These are phyloP conservation scores for Tremella mesenterica DNA, from an alignment of 768 basidiomycete genomes.

Conservation along the genomic window DNA sequence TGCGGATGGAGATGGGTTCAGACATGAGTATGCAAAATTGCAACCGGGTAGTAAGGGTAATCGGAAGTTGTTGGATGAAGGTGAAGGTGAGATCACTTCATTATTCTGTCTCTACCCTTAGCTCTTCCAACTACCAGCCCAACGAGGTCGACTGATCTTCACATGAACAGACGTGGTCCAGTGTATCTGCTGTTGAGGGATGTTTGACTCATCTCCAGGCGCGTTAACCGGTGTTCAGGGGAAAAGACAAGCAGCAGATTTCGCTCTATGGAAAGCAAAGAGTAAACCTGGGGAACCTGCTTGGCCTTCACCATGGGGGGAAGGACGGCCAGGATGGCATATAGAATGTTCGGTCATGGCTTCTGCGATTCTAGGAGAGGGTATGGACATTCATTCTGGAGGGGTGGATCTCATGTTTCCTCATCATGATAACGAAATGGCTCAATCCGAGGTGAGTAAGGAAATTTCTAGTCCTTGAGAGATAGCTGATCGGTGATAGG, in stretches of 20 bases:
- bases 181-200: background rate
- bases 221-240: slow-evolving; percentile 55
- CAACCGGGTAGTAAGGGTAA: slow-evolving; percentile 96
- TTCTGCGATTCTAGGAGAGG: slow-evolving; percentile 73
- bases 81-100: slow-evolving; percentile 65
- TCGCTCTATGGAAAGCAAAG: slow-evolving; percentile 89
- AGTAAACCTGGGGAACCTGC: slow-evolving; percentile 93
- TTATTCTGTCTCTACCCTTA: no score
- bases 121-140: no score
- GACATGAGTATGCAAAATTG: slow-evolving; percentile 82
- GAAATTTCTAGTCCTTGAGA: background rate
- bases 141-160: no score
- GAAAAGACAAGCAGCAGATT: slow-evolving; percentile 77
- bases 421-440: slow-evolving; percentile 98
- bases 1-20: slow-evolving; percentile 50
- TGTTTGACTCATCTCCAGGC: slow-evolving; percentile 50
- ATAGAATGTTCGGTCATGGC: slow-evolving; percentile 99
- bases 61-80: slow-evolving; percentile 75
- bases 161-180: background rate
- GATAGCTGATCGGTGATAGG: slow-evolving; percentile 50
- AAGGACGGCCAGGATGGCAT: slow-evolving; percentile 95
- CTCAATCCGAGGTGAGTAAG: slow-evolving; percentile 74
- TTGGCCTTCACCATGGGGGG: slow-evolving; percentile 94
- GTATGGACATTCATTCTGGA: slow-evolving; percentile 96
- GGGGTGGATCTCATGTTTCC: slow-evolving; percentile 97